Percentiles rank a stretch among this genome's conserved stretches.
Conservation (phyloP, 2,329 filamentous ascomycete species). For the Blastomyces emzantsi region DNA sequence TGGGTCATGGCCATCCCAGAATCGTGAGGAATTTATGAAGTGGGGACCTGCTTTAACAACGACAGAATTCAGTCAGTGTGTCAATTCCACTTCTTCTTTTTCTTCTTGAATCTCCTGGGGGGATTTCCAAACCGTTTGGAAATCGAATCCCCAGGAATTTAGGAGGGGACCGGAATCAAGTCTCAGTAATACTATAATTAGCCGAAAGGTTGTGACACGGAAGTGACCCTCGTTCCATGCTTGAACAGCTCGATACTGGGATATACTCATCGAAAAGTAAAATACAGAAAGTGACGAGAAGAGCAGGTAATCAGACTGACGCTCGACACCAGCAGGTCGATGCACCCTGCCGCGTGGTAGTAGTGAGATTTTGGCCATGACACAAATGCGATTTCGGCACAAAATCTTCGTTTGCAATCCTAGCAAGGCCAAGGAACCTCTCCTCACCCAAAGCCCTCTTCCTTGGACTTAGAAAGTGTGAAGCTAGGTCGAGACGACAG, state of each 20-base stretch:
- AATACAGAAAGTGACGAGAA: not conserved
- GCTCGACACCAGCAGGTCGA: not conserved
- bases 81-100: not conserved
- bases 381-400: not conserved
- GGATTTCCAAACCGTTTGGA: not conserved
- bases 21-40: not conserved
- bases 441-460: not conserved
- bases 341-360: not conserved
- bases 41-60: not conserved
- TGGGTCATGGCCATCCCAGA: not conserved
- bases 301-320: not conserved
- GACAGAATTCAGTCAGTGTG: too few species aligned
- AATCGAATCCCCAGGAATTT: not conserved
- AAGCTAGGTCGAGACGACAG: not conserved
- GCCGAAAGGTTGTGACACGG: not conserved
- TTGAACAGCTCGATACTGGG: not conserved
- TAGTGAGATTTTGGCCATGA: not conserved
- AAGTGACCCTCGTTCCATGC: not conserved
- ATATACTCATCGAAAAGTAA: not conserved
- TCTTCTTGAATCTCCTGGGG: not conserved
- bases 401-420: not conserved
- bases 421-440: not conserved
- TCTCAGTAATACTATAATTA: not conserved
- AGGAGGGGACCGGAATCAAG: not conserved
- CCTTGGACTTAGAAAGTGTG: not conserved